phyloP scores from a whole-genome alignment of 495 filamentous ascomycete species.

The Terfezia boudieri region DNA sequence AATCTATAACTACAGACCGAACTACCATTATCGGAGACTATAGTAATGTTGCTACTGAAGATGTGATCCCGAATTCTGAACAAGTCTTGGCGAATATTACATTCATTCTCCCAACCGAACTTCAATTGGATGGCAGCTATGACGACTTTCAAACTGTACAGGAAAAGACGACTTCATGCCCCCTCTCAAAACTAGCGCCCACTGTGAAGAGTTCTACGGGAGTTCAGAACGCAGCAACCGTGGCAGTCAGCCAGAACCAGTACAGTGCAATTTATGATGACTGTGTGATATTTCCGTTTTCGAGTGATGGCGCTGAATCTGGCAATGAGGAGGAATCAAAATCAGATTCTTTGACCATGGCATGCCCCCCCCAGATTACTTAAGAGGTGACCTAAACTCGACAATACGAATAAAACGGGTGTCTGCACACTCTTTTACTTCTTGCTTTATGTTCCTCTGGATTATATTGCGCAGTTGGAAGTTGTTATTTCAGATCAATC shows the following conservation, averaged over 20 bases:
- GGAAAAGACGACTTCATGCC: background rate
- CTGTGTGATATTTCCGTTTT: constrained; percentile 7
- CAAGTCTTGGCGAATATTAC: background rate
- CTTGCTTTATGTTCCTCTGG: too few species aligned
- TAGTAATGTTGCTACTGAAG: constrained; percentile 2
- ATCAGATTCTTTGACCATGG: background rate
- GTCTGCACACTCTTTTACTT: too few species aligned
- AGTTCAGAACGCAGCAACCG: background rate
- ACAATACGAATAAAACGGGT: too few species aligned
- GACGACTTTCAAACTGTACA: background rate
- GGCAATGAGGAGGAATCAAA: background rate
- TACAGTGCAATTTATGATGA: constrained; percentile 12
- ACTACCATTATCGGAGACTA: background rate
- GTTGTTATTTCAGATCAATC: too few species aligned
- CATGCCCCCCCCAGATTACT: background rate
- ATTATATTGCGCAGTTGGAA: too few species aligned
- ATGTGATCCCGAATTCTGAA: background rate
- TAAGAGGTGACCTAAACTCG: background rate
- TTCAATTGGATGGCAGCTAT: background rate
- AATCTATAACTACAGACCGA: background rate
- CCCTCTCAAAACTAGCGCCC: background rate
- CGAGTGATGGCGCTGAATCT: background rate
- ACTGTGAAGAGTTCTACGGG: background rate
- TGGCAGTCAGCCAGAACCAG: background rate
- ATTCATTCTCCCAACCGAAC: background rate